Conservation (phyloP, 352 stramenopile species). For the Phytophthora melonis region DNA sequence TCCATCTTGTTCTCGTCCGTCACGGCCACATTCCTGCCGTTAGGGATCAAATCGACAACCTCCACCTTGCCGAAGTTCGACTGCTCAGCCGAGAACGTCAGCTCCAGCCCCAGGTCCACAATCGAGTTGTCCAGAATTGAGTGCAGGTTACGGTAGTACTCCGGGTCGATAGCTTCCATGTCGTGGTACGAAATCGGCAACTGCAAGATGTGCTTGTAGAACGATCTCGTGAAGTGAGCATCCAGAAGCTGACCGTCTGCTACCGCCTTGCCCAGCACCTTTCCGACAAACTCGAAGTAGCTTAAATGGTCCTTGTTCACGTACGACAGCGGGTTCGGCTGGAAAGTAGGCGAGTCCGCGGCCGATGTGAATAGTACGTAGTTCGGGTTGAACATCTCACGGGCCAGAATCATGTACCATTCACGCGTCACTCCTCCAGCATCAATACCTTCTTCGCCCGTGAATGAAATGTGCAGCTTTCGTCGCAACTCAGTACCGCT, state of each 20-base stretch:
- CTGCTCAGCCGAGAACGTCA: constrained; percentile 94
- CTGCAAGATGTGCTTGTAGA: constrained; percentile 99
- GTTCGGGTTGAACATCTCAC: constrained; percentile 99
- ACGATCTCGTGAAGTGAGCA: constrained; percentile 98
- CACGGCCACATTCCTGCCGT: constrained; percentile 86
- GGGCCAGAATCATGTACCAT: constrained; percentile 99
- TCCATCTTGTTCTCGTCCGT: constrained; percentile 96
- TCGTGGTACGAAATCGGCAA: constrained; percentile 97
- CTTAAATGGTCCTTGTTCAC: constrained; percentile 99
- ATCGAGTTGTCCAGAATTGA: constrained; percentile 92
- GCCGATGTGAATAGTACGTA: constrained; percentile 99
- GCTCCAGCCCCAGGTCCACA: constrained; percentile 85
- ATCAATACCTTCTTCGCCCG: constrained; percentile 98
- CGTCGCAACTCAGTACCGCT: constrained; percentile 97
- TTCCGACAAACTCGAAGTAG: constrained; percentile 98
- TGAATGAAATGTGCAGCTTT: constrained; percentile 98
- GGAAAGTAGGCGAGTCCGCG: constrained; percentile 98
- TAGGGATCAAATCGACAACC: constrained; percentile 91
- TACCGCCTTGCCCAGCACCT: constrained; percentile 99
- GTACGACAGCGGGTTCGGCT: constrained; percentile 98
- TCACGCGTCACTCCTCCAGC: constrained; percentile 98
- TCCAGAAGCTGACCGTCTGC: constrained; percentile 98
- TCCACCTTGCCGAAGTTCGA: constrained; percentile 92
- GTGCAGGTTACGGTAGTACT: constrained; percentile 95
- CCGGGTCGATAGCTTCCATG: constrained; percentile 99